Conservation (phyloP, 1,284 basidiomycete species). For the Amylostereum areolatum region DNA sequence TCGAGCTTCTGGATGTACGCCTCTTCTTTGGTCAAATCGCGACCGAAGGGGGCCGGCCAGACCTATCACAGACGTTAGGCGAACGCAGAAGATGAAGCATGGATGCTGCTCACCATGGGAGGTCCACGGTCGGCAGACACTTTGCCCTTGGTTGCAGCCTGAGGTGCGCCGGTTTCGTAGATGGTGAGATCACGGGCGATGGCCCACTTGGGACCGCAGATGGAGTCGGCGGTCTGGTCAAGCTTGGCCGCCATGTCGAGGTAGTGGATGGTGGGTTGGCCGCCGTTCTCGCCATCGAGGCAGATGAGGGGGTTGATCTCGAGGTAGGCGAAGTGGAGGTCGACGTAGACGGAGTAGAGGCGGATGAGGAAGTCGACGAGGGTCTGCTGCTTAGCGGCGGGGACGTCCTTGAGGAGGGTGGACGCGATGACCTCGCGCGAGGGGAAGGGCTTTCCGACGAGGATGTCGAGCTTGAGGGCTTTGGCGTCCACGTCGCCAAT, state of each 20-base stretch:
- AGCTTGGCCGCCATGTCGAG: slow-evolving; percentile 99
- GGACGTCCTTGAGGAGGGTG: slow-evolving; percentile 77
- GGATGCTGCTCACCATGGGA: slow-evolving; percentile 66
- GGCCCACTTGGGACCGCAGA: slow-evolving; percentile 98
- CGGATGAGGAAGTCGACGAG: slow-evolving; percentile 93
- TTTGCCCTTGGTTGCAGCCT: slow-evolving; percentile 37
- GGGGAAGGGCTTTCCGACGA: slow-evolving; percentile 77
- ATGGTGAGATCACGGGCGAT: slow-evolving; percentile 88
- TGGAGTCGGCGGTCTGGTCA: slow-evolving; percentile 96
- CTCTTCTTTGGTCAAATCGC: slow-evolving; percentile 97
- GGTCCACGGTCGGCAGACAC: slow-evolving; percentile 91
- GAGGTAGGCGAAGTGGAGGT: slow-evolving; percentile 97
- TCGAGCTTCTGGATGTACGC: slow-evolving; percentile 99
- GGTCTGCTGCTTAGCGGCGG: slow-evolving; percentile 77
- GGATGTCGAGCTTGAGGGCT: slow-evolving; percentile 85
- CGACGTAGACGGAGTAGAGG: slow-evolving; percentile 96
- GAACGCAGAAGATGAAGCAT: slow-evolving; percentile 8
- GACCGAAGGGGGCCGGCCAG: slow-evolving; percentile 97
- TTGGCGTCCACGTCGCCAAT: slow-evolving; percentile 99
- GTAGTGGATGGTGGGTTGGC: slow-evolving; percentile 84
- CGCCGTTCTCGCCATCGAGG: slow-evolving; percentile 75
- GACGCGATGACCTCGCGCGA: slow-evolving; percentile 69
- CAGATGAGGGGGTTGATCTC: slow-evolving; percentile 99
- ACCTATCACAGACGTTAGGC: slow-evolving; percentile 34
- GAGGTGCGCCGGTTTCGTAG: slow-evolving; percentile 47